phyloP scores from a whole-genome alignment of 108 stramenopile species.

The Skeletonema marinoi region DNA sequence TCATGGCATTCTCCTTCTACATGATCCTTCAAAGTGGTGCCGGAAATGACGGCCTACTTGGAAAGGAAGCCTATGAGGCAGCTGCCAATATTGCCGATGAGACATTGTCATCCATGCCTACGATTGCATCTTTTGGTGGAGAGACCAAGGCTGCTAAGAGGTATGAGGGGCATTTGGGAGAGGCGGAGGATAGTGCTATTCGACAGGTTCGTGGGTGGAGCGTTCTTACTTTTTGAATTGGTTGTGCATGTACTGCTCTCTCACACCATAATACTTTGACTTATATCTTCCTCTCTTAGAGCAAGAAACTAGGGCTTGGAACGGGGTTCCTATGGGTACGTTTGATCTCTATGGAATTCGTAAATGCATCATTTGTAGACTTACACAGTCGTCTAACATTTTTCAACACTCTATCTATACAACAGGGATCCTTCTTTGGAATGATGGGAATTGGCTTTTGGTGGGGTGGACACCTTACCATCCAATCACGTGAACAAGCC shows the following conservation, averaged over 20 bases:
- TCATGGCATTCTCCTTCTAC: constrained; percentile 30
- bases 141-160: constrained; percentile 30
- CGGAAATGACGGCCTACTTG: constrained; percentile 29
- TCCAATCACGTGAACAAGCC: constrained; percentile 20
- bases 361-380: too few relatives aligned
- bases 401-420: not conserved
- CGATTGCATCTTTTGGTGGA: constrained; percentile 21
- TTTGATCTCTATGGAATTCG: not conserved
- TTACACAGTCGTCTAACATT: not conserved
- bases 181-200: constrained; percentile 35
- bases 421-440: constrained; percentile 27
- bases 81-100: constrained; percentile 44
- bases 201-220: constrained; percentile 8
- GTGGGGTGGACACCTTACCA: constrained; percentile 34
- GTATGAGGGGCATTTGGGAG: constrained; percentile 31
- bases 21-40: constrained; percentile 28
- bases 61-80: constrained; percentile 43
- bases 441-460: constrained; percentile 43
- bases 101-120: constrained; percentile 40
- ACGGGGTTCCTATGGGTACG: constrained; percentile 24
- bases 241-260: too few relatives aligned
- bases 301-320: constrained; percentile 31
- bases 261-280: not conserved
- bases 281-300: not conserved
- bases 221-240: not conserved